Percentiles rank a stretch among this genome's conserved stretches.
phyloP scores from a whole-genome alignment of 2,329 filamentous ascomycete species.

The Ophiostoma australiae region DNA sequence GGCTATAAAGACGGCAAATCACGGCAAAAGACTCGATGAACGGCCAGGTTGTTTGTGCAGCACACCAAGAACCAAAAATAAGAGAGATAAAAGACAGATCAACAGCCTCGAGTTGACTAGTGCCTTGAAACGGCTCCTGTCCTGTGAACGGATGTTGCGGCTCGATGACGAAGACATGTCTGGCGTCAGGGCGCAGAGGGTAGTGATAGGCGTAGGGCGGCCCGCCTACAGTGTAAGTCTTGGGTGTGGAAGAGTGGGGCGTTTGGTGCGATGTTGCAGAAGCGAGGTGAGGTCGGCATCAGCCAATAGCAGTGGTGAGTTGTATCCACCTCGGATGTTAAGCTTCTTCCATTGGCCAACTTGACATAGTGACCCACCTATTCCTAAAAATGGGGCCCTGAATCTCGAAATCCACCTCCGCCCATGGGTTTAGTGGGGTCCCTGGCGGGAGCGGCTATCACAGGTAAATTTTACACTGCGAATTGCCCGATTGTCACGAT shows the following conservation, averaged over 20 bases:
- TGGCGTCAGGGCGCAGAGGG: neutral
- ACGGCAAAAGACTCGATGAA: neutral
- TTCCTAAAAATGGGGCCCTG: neutral
- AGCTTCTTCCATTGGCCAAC: neutral
- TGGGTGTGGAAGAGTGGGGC: neutral
- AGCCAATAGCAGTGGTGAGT: neutral
- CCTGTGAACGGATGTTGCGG: neutral
- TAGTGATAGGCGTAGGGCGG: neutral
- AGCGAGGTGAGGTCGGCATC: neutral
- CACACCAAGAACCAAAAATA: neutral
- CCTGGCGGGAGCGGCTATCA: neutral
- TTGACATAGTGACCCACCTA: neutral
- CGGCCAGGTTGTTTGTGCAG: neutral
- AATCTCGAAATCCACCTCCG: neutral
- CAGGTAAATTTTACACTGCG: conserved; percentile 6
- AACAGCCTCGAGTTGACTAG: neutral
- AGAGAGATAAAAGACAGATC: neutral
- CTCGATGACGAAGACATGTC: neutral
- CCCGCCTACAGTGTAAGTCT: neutral
- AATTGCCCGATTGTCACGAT: conserved; percentile 4
- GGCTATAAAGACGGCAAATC: neutral
- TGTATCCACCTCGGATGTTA: neutral
- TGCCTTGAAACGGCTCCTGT: conserved; percentile 6
- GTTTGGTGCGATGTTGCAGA: neutral
- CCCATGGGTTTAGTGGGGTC: neutral